Evolutionary conservation across 345 rosid species (phyloP), one percentile per base, ranked within the genome.

Genomic region (Acer negundo): DNA sequence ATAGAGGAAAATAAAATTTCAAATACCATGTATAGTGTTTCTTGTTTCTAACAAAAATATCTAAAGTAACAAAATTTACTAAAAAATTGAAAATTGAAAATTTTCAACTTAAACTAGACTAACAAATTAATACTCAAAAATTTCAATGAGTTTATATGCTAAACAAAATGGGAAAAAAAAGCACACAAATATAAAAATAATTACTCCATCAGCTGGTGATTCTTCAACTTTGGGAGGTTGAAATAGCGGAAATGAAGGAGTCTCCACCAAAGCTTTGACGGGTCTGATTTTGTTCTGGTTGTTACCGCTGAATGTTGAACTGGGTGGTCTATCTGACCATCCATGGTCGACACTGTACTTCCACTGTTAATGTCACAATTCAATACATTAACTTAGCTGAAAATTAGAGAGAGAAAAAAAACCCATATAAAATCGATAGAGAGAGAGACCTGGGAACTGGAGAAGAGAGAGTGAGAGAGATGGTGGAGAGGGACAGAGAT

Each of bases 201-300:
- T 70, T 70, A 81, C 81, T 79, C 85, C 90, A 79, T 86, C 87
- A 23, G 93, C 81, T 0, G 85, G 63, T 47, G 89, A 79, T 67
- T 90, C 90, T 12, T 87, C 88, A 2, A 78, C 58, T 74, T 80
- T 75, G 46, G 88, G 86, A 79, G 95, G 77, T 31, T 83, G 88
- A 80, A 92, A 85, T 74, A 95, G 88, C 65, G 98, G 97, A 75
- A 90, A 79, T 17, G 91, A 78, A 80, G 94, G 83, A 22, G 88
- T 73, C 76, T 84, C 86, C n/a, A 87, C 81, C 17, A 90, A 76
- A 42, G 91, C 90, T 80, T 80, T 90, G 51, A 89, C 82, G 85
- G 90, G 83, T 84, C 78, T 63, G 23, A 86, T 59, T 77, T 59
- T 74, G 78, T 63, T 84, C 73, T 55, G 67, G 69, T 75, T 73